Conservation (phyloP, 2,329 filamentous ascomycete genomes). For the Talaromyces atroroseus region DNA sequence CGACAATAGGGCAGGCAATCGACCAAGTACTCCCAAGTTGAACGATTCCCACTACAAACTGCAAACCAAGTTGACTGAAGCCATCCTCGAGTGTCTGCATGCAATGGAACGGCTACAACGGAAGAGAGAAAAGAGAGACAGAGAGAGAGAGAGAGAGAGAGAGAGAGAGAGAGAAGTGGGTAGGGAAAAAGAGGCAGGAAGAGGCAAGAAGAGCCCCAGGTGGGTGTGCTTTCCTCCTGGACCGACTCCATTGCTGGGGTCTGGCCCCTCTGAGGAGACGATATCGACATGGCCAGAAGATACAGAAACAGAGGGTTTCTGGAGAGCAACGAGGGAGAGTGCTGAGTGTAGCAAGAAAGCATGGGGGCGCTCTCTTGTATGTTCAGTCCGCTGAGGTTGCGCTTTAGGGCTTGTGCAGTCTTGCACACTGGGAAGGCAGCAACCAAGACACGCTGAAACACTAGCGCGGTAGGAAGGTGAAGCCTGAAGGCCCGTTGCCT, state of each 20-base stretch:
- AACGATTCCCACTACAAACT: neutral
- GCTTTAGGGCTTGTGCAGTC: neutral
- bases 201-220: neutral
- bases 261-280: neutral
- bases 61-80: neutral
- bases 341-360: neutral
- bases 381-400: neutral
- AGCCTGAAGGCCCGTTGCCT: no score
- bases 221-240: neutral
- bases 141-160: no score
- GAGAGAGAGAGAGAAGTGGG: neutral
- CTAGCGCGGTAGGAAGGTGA: no score
- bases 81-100: neutral
- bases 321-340: neutral
- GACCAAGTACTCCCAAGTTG: neutral
- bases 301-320: neutral
- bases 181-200: neutral
- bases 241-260: neutral
- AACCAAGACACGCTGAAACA: neutral
- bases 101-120: neutral
- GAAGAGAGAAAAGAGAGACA: neutral
- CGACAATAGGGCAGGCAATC: neutral
- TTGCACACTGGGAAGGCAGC: neutral
- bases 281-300: neutral
- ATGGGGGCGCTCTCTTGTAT: neutral